A percentile compares a stretch with the other conserved stretches of the same genome.
Evolutionary conservation across 1,284 basidiomycete genomes (phyloP).

Genomic region (Cryptococcus jaspeensis): DNA sequence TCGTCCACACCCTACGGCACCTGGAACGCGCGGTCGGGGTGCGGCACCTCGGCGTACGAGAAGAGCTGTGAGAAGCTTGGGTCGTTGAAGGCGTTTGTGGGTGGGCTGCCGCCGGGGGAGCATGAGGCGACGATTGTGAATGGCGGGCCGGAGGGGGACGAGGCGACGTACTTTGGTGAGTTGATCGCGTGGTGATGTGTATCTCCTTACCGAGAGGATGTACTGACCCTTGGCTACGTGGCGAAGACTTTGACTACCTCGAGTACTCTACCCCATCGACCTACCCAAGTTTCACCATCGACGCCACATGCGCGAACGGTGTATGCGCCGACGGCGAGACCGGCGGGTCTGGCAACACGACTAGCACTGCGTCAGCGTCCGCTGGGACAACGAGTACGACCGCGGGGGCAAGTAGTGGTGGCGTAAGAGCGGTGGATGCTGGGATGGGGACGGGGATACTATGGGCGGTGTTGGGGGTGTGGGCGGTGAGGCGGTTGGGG

Average conservation of each 20-base stretch:
- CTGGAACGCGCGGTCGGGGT: conserved; percentile 44
- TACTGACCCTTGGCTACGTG: background rate
- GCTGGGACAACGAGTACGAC: background rate
- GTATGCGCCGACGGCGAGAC: conserved; percentile 9
- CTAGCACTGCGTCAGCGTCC: background rate
- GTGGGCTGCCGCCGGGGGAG: conserved; percentile 31
- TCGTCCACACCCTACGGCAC: conserved; percentile 24
- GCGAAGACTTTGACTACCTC: conserved; percentile 49
- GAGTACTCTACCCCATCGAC: conserved; percentile 42
- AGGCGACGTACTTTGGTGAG: conserved; percentile 49
- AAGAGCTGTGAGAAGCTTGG: conserved; percentile 52
- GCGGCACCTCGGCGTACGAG: conserved; percentile 30
- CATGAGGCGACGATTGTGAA: conserved; percentile 46
- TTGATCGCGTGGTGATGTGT: background rate
- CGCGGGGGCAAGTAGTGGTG: no score
- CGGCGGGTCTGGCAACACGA: background rate
- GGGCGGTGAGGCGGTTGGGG: no score
- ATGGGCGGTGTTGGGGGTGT: no score
- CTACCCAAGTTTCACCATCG: conserved; percentile 17
- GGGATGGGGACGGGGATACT: no score
- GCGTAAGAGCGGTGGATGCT: no score
- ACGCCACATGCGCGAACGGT: conserved; percentile 24
- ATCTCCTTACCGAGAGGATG: background rate
- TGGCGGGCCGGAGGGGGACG: conserved; percentile 29
- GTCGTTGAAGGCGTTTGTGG: conserved; percentile 41